Base-by-base conservation (phyloP, 2,329 filamentous ascomycete species). In the Xylariaceae sp. region DNA sequence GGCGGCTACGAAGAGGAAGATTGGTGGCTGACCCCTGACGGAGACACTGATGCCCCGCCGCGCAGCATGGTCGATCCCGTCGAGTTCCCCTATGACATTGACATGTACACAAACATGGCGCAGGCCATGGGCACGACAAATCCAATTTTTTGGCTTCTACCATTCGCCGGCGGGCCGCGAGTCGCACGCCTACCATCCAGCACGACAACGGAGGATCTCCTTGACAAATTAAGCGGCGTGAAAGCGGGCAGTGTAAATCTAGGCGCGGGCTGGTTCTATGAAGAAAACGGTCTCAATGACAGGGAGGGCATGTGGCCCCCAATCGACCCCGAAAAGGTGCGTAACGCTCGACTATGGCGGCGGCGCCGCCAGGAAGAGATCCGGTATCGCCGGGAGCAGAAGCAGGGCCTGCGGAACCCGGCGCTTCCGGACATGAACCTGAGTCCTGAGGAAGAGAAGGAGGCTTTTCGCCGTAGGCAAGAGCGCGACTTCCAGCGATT, bases 61-160 rank as follows among this genome's bases (percentile, higher is more conserved):
- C 68, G 74, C 52, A 58, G 85, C 2, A 71, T 75, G 10, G 78
- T 88, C 41, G 75, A 80, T 53, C 80, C 77, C 49, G 80, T 92
- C 63, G 87, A 92, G 68, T 94, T 90, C 62, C 89, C 89, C 0
- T 94, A 91, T 70, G 89, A 95, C 64, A 72, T 92, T 42, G 88
- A 87, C 47, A 75, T 94, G 62, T 90, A 83, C 72, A 68, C 73
- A 34, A 95, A 95, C 68, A 77, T 92, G 66, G 77, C 79, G 15
- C 85, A 89, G 65, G 86, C 84, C 15, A 92, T 94, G 86, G 87
- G 88, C 3, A 85, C 81, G 0, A 60, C 67, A 7, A 90, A 89
- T 65, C 63, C 80, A 0, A 59, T 90, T 0, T 67, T 78, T 6
- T 94, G 89, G 89, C 72, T 89, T 53, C 80, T 82, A 61, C 89